A percentile compares a stretch with the other conserved stretches of the same genome.
phyloP scores from a whole-genome alignment of 2,329 filamentous ascomycete species.

The Xylariaceae sp. region DNA sequence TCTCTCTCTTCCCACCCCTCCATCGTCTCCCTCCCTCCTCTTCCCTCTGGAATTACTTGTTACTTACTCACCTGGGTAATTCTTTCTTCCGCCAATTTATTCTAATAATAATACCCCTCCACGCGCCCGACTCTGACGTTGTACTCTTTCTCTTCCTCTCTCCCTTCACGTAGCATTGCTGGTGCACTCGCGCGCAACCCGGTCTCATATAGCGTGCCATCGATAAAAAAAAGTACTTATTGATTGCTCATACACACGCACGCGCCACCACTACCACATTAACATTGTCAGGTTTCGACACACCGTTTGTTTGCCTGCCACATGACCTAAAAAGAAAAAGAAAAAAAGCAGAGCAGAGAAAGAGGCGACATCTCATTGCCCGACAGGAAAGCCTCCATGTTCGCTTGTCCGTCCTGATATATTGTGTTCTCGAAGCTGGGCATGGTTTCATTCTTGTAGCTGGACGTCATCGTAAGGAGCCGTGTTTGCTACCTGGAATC shows the following conservation, averaged over 20 bases:
- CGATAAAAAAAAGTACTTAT: too few species aligned
- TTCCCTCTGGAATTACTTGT: not conserved
- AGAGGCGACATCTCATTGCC: too few species aligned
- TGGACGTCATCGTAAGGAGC: slow-evolving; percentile 11
- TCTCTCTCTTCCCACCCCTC: slow-evolving; percentile 6
- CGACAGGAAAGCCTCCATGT: too few species aligned
- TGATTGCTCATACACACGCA: too few species aligned
- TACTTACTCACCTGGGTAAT: too few species aligned
- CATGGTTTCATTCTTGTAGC: slow-evolving; percentile 11
- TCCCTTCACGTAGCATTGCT: too few species aligned
- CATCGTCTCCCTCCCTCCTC: slow-evolving; percentile 2
- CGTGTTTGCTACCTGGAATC: slow-evolving; percentile 6
- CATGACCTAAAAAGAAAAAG: not conserved
- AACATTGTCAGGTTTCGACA: too few species aligned
- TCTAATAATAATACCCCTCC: slow-evolving; percentile 3
- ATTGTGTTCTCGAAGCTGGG: slow-evolving; percentile 6
- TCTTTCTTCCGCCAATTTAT: not conserved
- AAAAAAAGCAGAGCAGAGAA: too few species aligned
- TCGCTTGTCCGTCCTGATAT: too few species aligned
- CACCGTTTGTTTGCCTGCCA: too few species aligned
- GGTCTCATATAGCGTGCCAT: too few species aligned
- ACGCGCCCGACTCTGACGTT: not conserved
- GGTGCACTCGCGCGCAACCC: too few species aligned
- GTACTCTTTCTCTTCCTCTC: not conserved
- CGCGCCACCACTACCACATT: not conserved